Conservation (phyloP, 495 filamentous ascomycete genomes). For the Aspergillus avenaceus region DNA sequence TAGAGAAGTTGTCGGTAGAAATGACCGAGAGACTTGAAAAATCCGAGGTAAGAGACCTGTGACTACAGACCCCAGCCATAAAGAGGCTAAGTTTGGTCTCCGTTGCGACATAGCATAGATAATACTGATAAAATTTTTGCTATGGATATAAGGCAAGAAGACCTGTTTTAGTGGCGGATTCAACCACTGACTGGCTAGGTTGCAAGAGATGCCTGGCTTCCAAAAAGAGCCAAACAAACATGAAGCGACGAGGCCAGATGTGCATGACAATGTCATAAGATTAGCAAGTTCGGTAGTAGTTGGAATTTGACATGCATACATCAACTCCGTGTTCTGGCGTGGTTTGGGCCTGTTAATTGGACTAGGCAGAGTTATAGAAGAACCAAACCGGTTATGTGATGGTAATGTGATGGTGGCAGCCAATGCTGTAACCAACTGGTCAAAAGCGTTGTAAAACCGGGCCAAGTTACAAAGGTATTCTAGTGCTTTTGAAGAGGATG, state of each 20-base stretch:
- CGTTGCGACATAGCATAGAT: slow-evolving; percentile 5
- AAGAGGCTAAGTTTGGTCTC: slow-evolving; percentile 3
- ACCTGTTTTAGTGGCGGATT: slow-evolving; percentile 2
- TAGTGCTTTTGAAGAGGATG: slow-evolving; percentile 6
- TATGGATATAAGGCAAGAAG: not conserved
- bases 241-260: slow-evolving; percentile 1
- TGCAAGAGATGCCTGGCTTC: slow-evolving; percentile 8
- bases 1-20: not conserved
- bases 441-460: slow-evolving; percentile 4
- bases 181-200: slow-evolving; percentile 8
- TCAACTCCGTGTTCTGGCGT: not conserved
- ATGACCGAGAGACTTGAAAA: slow-evolving; percentile 1
- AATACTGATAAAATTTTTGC: not conserved
- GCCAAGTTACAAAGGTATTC: slow-evolving; percentile 6
- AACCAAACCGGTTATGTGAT: slow-evolving; percentile 5
- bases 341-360: not conserved
- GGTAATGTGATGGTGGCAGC: slow-evolving; percentile 4
- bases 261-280: slow-evolving; percentile 1
- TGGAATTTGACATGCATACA: not conserved
- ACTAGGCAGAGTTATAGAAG: slow-evolving; percentile 1
- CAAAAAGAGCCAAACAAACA: slow-evolving; percentile 6
- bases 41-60: slow-evolving; percentile 5
- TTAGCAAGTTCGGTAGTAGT: not conserved
- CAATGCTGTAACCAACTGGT: slow-evolving; percentile 6
- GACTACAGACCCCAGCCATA: slow-evolving; percentile 5